phyloP scores from a whole-genome alignment of 352 stramenopile species.

The Thraustotheca clavata region DNA sequence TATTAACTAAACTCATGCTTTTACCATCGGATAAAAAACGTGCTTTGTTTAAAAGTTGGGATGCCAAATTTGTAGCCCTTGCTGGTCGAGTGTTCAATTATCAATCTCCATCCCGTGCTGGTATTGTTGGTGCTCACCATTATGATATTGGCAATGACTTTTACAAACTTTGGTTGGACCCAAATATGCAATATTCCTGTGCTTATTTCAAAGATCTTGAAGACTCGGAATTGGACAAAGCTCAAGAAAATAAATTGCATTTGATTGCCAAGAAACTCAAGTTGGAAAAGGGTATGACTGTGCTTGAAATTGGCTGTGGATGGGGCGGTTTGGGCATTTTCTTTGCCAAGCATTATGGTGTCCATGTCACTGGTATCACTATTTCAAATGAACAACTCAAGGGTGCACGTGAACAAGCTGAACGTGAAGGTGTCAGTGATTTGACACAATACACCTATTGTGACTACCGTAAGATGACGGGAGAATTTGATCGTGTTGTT shows the following conservation, averaged over 20 bases:
- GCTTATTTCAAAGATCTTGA: constrained; percentile 74
- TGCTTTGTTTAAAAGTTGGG: constrained; percentile 83
- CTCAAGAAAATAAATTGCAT: constrained; percentile 82
- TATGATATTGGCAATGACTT: constrained; percentile 86
- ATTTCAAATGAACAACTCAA: constrained; percentile 88
- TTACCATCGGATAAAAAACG: constrained; percentile 63
- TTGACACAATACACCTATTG: constrained; percentile 85
- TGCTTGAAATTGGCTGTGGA: constrained; percentile 85
- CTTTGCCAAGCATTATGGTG: constrained; percentile 78
- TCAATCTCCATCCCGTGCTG: constrained; percentile 71
- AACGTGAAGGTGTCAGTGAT: constrained; percentile 67
- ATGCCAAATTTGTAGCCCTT: constrained; percentile 70
- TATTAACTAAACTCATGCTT: constrained; percentile 63
- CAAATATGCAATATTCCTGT: constrained; percentile 84
- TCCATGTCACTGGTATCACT: constrained; percentile 84
- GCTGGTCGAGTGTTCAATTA: constrained; percentile 81
- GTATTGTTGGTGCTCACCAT: constrained; percentile 77
- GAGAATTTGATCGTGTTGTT: constrained; percentile 81
- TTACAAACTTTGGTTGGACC: constrained; percentile 84
- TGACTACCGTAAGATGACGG: constrained; percentile 85
- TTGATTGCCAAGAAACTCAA: constrained; percentile 83
- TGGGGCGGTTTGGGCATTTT: constrained; percentile 86
- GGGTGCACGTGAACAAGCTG: constrained; percentile 68
- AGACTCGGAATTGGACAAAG: constrained; percentile 69
- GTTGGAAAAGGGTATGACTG: constrained; percentile 69